Percentiles rank a stretch among this genome's conserved stretches.
These are phyloP conservation scores for Penicillium simplicissimum DNA, from an alignment of 495 filamentous ascomycete species.

Conservation along the genomic window DNA sequence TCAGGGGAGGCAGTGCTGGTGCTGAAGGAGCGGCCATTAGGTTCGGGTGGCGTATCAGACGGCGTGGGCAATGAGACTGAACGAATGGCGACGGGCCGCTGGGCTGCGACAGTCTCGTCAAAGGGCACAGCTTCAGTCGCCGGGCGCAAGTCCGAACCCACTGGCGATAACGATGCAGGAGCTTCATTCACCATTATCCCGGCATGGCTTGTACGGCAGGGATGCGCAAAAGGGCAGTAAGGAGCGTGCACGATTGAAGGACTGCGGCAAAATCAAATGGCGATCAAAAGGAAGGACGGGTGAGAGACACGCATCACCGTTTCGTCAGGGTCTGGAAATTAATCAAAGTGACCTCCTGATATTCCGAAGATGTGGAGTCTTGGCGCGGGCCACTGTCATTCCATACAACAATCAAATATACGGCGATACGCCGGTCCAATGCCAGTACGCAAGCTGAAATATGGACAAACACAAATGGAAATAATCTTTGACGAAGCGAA, in stretches of 20 bases:
- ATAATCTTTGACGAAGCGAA: not conserved
- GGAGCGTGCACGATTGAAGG: slow-evolving; percentile 8
- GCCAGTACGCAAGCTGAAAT: not conserved
- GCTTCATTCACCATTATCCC: slow-evolving; percentile 43
- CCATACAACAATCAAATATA: too few relatives aligned
- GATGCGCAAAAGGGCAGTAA: slow-evolving; percentile 6
- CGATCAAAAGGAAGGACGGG: slow-evolving; percentile 15
- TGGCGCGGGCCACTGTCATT: slow-evolving; percentile 21
- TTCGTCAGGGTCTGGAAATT: slow-evolving; percentile 26
- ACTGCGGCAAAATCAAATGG: not conserved
- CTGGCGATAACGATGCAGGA: slow-evolving; percentile 36
- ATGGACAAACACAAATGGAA: not conserved
- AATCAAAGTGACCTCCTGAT: slow-evolving; percentile 22
- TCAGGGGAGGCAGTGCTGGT: slow-evolving; percentile 32
- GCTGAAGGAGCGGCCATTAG: slow-evolving; percentile 32
- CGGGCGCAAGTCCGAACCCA: slow-evolving; percentile 33
- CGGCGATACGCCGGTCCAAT: not conserved
- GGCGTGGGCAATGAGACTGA: slow-evolving; percentile 35
- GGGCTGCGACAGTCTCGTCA: slow-evolving; percentile 31
- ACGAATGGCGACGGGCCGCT: slow-evolving; percentile 28
- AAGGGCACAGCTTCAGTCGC: slow-evolving; percentile 30
- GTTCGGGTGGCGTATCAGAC: slow-evolving; percentile 24
- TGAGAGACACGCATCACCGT: slow-evolving; percentile 18
- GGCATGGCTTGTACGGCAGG: slow-evolving; percentile 39
- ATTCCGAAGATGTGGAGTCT: slow-evolving; percentile 24